Evolutionary conservation across 1,284 basidiomycete genomes (phyloP), one percentile per base, ranked within the genome.

Genomic region (Mycosarcoma mackinlayi): DNA sequence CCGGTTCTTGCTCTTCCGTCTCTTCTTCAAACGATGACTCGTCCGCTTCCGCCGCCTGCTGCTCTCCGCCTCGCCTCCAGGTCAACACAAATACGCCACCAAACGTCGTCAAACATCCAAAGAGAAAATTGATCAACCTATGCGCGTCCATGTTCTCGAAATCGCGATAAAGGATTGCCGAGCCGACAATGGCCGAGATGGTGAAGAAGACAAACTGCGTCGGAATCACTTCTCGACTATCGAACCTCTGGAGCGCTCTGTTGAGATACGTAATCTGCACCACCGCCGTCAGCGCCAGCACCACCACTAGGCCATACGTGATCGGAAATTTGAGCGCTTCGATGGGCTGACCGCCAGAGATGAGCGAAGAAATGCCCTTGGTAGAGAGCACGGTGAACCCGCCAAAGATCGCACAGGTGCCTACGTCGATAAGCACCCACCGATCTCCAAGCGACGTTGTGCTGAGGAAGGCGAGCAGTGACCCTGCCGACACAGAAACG

Each of bases 251-350:
- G 23, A 83, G 67, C 89, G 88, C 78, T 25, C 79, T 75, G 80
- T 98, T 97, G 51, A 98, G 87, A 81, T 92, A 97, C 69, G 89
- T 89, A 73, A 98, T 91, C 85, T 98, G 95, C 18, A 92, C 87
- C 19, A 97, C 81, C 4, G 93, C 94, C 5, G 95, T 97, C 2
- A 86, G 83, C 11, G 89, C 77, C 19, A 98, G 87, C 6, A 92
- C 87, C 88, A 91, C 67, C 10, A 79, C 52, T n/a, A 82, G 58
- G 41, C 56, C 51, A 47, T 79, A 81, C 23, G 73, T 75, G 35
- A 83, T 72, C 40, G 74, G 76, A 46, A 80, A 65, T 21, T 59
- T 59, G 56, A 82, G 53, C 25, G 76, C 57, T 8, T 62, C 67
- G 7, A 74, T 60, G 9, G 61, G 54, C 40, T 62, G 55, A 0